Base-by-base conservation (phyloP, 2,329 filamentous ascomycete species). In the Aciculosporium take region DNA sequence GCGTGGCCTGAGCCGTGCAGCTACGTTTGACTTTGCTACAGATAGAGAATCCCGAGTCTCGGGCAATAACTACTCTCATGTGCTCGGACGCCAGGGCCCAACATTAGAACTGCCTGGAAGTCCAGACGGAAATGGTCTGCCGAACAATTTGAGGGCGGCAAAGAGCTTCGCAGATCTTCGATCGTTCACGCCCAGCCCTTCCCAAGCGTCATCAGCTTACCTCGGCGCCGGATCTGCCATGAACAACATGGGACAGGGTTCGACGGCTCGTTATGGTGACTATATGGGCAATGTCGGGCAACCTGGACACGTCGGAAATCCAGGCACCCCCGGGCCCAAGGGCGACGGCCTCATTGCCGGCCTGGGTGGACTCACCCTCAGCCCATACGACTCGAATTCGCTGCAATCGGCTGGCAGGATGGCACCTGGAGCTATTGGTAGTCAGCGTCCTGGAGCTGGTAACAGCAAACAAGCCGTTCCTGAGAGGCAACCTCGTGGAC, bases 141-240 rank as follows among this genome's bases (percentile, higher is more conserved):
- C 83, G 37, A 81, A 85, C 56, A 89, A 89, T 54, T 75, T 98
- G 28, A 81, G 91, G 33, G 85, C 85, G 23, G 91, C 89, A 47
- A 96, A 96, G 68, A 96, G 89, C 39, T 95, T 95, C 58, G 91
- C 89, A 28, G 91, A 98, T 57, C 67, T 98, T 48, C 83, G 89
- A 49, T 94, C 88, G 1, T 94, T 93, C 64, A 95, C 88, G 13
- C 89, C 89, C 9, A 96, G 89, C 51, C 89, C 91, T 5, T 89
- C 84, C 3, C 94, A 91, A 10, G 59, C 62, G 0, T 86, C 85
- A 15, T 85, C 85, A 5, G 93, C 86, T 66, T 94, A 93, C 57
- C 60, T 65, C 21, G 62, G 54, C 4, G 56, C 62, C 3, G 53
- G 52, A 9, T 44, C 49, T n/a, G 62, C 61, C 23, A 56, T 85